phyloP scores from a whole-genome alignment of 371 early-diverging fungal genomes.

The Capillidium heterosporum region DNA sequence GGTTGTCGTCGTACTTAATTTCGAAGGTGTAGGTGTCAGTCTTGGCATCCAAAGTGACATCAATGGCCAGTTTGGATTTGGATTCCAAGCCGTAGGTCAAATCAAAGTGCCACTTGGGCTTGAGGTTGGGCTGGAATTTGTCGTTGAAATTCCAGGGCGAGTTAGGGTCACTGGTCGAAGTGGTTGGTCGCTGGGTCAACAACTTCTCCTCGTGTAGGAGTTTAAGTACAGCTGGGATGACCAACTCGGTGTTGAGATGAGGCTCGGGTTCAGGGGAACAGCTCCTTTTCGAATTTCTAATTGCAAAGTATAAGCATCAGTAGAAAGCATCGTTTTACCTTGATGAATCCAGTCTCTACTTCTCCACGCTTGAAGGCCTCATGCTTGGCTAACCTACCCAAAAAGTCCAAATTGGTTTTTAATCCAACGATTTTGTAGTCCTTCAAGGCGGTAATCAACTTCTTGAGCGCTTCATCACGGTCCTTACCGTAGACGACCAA shows the following conservation, averaged over 20 bases:
- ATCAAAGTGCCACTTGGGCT: constrained; percentile 14
- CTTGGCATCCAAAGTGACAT: constrained; percentile 3
- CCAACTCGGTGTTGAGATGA: constrained; percentile 20
- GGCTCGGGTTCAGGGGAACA: constrained; percentile 32
- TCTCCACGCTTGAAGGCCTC: constrained; percentile 72
- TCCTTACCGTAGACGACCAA: constrained; percentile 73
- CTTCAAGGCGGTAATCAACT: constrained; percentile 57
- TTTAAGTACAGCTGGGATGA: constrained; percentile 56
- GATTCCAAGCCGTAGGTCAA: constrained; percentile 15
- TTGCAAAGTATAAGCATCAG: neutral
- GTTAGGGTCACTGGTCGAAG: constrained; percentile 11
- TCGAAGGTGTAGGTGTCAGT: neutral
- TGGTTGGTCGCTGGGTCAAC: constrained; percentile 11
- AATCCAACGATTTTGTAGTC: constrained; percentile 72
- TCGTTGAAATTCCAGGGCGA: constrained; percentile 37
- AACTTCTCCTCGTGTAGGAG: constrained; percentile 29
- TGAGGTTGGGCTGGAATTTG: constrained; percentile 31
- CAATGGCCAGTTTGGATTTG: constrained; percentile 17
- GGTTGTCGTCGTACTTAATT: neutral
- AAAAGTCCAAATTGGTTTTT: constrained; percentile 83
- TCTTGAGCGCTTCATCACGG: constrained; percentile 67
- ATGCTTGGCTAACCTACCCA: constrained; percentile 56
- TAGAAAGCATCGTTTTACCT: neutral
- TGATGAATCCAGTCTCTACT: constrained; percentile 88
- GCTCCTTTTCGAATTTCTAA: constrained; percentile 40